Evolutionary conservation across 768 basidiomycete species (phyloP).

Genomic region (Auricularia cornea): DNA sequence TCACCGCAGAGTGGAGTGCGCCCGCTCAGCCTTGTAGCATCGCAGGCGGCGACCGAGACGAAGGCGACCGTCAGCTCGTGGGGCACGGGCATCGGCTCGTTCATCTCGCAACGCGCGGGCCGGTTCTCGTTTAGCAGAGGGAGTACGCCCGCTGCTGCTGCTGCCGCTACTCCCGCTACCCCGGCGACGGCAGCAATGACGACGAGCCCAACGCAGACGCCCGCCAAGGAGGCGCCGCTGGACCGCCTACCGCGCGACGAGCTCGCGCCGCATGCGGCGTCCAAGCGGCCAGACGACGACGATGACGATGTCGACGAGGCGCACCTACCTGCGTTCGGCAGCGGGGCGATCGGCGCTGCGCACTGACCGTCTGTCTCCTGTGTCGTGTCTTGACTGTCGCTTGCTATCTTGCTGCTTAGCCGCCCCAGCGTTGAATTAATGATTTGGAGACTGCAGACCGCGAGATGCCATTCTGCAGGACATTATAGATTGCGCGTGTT

Average conservation of each 20-base stretch:
- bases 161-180: not conserved
- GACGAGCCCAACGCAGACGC: not conserved
- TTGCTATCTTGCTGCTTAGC: too few species aligned
- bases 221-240: not conserved
- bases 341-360: not conserved
- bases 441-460: too few species aligned
- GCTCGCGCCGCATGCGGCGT: not conserved
- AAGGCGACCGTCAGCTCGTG: slow-evolving; percentile 30
- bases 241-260: not conserved
- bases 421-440: too few species aligned
- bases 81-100: slow-evolving; percentile 41
- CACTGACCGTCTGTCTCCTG: too few species aligned
- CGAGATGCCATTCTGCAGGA: too few species aligned
- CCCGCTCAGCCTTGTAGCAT: slow-evolving; percentile 20
- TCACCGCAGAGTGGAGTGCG: slow-evolving; percentile 15
- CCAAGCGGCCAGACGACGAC: not conserved
- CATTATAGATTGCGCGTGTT: not conserved
- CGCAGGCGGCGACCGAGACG: slow-evolving; percentile 22
- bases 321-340: not conserved
- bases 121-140: slow-evolving; percentile 27
- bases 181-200: not conserved
- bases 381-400: not conserved
- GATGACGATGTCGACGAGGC: not conserved
- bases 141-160: not conserved
- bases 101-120: slow-evolving; percentile 34